Evolutionary conservation across 257 asterid species (phyloP).

Genomic region (Solanum etuberosum): DNA sequence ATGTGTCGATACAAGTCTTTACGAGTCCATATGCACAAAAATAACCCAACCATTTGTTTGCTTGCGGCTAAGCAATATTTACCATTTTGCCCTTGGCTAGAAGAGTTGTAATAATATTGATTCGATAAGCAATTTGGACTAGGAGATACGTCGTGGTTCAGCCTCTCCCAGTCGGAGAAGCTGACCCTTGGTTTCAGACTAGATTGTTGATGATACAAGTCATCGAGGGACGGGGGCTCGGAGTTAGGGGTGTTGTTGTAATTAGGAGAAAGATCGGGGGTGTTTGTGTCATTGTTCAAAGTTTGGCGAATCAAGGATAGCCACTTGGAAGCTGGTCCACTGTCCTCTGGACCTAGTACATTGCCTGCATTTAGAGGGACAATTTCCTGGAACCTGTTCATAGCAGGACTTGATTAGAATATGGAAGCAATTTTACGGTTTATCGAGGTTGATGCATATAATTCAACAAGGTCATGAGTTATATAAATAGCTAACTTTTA

Average conservation of each 20-base stretch:
- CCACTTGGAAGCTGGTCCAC: slow-evolving; percentile 68
- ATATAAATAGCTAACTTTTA: not conserved
- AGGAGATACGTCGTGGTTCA: slow-evolving; percentile 9
- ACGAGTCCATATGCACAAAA: slow-evolving; percentile 57
- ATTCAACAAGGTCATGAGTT: not conserved
- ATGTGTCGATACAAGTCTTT: slow-evolving; percentile 35
- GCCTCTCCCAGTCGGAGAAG: slow-evolving; percentile 29
- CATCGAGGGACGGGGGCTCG: not conserved
- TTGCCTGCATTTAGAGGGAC: slow-evolving; percentile 86
- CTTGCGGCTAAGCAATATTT: slow-evolving; percentile 48
- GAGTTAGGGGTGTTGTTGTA: not conserved
- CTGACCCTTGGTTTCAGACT: slow-evolving; percentile 24
- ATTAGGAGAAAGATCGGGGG: not conserved
- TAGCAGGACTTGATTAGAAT: not conserved
- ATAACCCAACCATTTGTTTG: slow-evolving; percentile 79
- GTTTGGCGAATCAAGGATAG: slow-evolving; percentile 45
- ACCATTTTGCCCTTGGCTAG: not conserved
- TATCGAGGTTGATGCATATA: not conserved
- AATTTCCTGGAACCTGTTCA: slow-evolving; percentile 72
- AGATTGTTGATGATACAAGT: not conserved
- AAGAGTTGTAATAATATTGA: not conserved
- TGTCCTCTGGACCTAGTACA: slow-evolving; percentile 63
- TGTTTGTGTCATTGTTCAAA: slow-evolving; percentile 19
- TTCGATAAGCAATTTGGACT: not conserved
- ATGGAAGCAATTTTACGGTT: not conserved